Conservation (phyloP, 768 basidiomycete species). For the Russula virescens region DNA sequence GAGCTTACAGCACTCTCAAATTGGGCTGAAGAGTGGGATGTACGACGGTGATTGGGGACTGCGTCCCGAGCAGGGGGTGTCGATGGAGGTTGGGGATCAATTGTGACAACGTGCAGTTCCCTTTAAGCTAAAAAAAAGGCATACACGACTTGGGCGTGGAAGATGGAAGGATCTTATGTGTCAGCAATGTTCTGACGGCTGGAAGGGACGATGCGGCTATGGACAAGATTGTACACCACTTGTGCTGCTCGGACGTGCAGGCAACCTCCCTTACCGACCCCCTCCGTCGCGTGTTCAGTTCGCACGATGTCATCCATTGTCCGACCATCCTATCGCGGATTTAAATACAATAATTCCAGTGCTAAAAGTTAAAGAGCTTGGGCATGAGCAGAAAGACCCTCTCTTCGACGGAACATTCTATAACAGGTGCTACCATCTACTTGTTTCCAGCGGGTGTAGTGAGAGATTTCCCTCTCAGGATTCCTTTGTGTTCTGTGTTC, state of each 20-base stretch:
- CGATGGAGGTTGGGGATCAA: conserved; percentile 26
- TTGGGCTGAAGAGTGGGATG: conserved; percentile 17
- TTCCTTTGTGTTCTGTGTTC: not conserved
- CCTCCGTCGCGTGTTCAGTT: conserved; percentile 20
- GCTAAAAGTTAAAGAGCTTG: not conserved
- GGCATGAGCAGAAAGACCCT: not conserved
- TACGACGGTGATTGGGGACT: conserved; percentile 23
- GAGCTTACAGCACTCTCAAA: conserved; percentile 18
- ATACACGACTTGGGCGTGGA: conserved; percentile 21
- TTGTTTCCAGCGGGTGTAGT: not conserved
- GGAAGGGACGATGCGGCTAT: conserved; percentile 3
- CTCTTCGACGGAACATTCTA: not conserved
- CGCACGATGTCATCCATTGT: conserved; percentile 16
- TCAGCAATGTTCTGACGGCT: conserved; percentile 14
- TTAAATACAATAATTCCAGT: not conserved
- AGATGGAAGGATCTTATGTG: conserved; percentile 22
- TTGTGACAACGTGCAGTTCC: conserved; percentile 25
- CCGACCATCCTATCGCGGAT: not conserved
- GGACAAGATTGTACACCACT: conserved; percentile 13
- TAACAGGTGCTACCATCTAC: not conserved
- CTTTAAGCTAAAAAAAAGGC: conserved; percentile 19
- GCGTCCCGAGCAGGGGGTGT: conserved; percentile 25
- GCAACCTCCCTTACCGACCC: not conserved
- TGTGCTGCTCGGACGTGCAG: not conserved
- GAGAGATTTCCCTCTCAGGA: not conserved